Evolutionary conservation across 179 eudicot genomes (phyloP).

Genomic region (Carnegiea gigantea): DNA sequence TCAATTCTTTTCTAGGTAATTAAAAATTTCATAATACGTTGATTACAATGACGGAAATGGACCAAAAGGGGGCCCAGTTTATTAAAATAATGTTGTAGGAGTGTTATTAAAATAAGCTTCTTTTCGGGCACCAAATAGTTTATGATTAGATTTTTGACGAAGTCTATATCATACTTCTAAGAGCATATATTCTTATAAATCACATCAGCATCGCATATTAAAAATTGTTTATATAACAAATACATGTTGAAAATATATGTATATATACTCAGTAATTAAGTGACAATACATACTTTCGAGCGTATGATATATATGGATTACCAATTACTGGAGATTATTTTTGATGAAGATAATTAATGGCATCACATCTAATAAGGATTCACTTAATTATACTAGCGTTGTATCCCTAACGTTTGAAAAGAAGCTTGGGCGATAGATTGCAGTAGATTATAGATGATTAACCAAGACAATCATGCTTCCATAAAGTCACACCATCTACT

Average conservation of each 20-base stretch:
- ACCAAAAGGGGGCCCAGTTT: constrained; percentile 10
- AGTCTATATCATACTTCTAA: no score
- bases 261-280: no score
- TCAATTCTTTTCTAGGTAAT: not conserved
- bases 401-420: not conserved
- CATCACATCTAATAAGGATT: not conserved
- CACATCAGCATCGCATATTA: no score
- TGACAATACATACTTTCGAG: no score
- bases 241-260: no score
- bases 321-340: not conserved
- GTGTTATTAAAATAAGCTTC: not conserved
- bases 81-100: not conserved
- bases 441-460: constrained; percentile 29
- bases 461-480: not conserved
- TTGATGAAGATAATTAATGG: not conserved
- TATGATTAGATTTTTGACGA: not conserved
- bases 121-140: constrained; percentile 21
- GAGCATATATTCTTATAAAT: no score
- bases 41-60: constrained; percentile 2
- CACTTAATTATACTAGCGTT: constrained; percentile 9
- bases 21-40: not conserved
- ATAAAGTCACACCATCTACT: no score
- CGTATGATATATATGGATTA: no score
- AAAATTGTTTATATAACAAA: no score
- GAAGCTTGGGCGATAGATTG: constrained; percentile 33